phyloP scores from a whole-genome alignment of 148 eudicot genomes.

The Chenopodium formosanum region DNA sequence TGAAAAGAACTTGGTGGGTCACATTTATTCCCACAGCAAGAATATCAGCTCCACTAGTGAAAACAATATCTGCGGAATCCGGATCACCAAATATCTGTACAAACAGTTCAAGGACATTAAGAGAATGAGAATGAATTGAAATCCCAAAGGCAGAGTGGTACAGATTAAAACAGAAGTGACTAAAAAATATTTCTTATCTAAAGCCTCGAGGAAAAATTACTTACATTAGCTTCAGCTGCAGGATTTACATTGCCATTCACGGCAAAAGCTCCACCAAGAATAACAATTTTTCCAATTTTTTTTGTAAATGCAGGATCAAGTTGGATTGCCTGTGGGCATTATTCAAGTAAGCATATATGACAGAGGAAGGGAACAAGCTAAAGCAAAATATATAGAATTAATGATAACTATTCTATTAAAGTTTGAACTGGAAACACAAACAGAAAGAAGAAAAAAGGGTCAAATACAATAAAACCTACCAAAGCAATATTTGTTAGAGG shows the following conservation, averaged over 20 bases:
- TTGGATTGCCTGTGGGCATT: constrained; percentile 61
- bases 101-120: constrained; percentile 21
- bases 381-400: not conserved
- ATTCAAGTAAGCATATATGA: constrained; percentile 11
- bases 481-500: constrained; percentile 92
- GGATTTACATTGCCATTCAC: constrained; percentile 98
- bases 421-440: not conserved
- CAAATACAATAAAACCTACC: constrained; percentile 43
- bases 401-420: not conserved
- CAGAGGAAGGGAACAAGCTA: not conserved
- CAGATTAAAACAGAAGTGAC: not conserved
- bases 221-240: constrained; percentile 95
- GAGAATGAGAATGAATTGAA: constrained; percentile 1
- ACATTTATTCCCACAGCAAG: constrained; percentile 88
- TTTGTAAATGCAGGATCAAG: constrained; percentile 63
- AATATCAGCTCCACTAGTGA: constrained; percentile 87
- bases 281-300: constrained; percentile 65
- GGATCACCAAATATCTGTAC: constrained; percentile 92
- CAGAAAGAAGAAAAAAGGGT: not conserved
- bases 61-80: constrained; percentile 92
- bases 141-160: not conserved
- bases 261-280: constrained; percentile 95
- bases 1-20: constrained; percentile 85
- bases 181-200: not conserved
- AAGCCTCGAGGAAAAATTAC: constrained; percentile 8